Evolutionary conservation across 2,329 filamentous ascomycete genomes (phyloP), one percentile per base, ranked within the genome.

Genomic region (Cryphonectria naterciae): DNA sequence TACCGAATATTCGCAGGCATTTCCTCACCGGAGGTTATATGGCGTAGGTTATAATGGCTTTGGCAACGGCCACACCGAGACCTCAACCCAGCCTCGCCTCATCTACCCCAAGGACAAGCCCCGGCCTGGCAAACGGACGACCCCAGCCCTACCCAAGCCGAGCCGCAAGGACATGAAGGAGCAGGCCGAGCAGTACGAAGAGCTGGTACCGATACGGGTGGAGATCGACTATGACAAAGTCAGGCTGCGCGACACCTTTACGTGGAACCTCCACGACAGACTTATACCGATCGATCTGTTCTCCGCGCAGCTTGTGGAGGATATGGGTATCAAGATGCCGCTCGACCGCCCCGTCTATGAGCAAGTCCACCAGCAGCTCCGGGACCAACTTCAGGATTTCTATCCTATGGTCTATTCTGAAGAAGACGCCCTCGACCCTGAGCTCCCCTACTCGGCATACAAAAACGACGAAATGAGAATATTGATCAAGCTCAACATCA

Each of bases 381-480:
- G 92, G 73, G 96, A 98, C 76, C 96, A 98, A 82, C 86, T 98
- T 66, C 90, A 91, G 76, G 96, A 98, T 79, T 98, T 94, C 79
- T 97, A 97, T 78, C 96, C 96, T 6, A 94, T 97, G 76, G 91
- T 96, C 35, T 96, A 91, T 78, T 92, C 95, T 65, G 92, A 97
- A 75, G 95, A 98, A 76, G 94, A 97, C 76, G 89, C 95, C 0
- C 85, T 98, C 63, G 95, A 99, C 77, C 93, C 94, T 1, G 92
- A 96, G 78, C 85, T 97, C 17, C 95, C 95, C 0, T 98, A 98
- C 79, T 91, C 88, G 54, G 95, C 96, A 8, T 97, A 98, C 84
- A 98, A 98, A 82, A 97, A 99, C 78, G 96, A 99, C 79, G 96
- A 99, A 83, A 98, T 99, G 95, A 92, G 96, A 66, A 93, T 99